phyloP scores from a whole-genome alignment of 129 eudicot species.

The Mikania micrantha region DNA sequence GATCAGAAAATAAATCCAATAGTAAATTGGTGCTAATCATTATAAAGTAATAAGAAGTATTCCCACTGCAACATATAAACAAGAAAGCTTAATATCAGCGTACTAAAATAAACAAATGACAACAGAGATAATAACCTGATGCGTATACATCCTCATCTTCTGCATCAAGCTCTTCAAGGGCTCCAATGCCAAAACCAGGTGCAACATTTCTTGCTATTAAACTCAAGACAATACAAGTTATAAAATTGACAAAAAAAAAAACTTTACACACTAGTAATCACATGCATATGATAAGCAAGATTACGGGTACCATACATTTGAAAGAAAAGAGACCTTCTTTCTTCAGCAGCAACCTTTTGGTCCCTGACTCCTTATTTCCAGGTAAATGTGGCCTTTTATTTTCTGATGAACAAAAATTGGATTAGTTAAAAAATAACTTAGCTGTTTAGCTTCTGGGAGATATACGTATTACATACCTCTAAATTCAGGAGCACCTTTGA shows the following conservation, averaged over 20 bases:
- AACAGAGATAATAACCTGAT: conserved; percentile 37
- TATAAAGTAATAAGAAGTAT: not conserved
- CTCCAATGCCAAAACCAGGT: conserved; percentile 98
- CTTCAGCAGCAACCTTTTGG: conserved; percentile 31
- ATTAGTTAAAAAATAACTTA: conserved; percentile 4
- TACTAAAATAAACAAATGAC: not conserved
- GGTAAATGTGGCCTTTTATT: conserved; percentile 59
- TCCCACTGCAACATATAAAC: not conserved
- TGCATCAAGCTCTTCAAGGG: conserved; percentile 91
- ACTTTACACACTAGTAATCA: conserved; percentile 2
- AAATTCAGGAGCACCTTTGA: conserved; percentile 92
- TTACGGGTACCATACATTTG: conserved; percentile 34
- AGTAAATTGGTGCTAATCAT: not conserved
- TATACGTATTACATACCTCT: conserved; percentile 83
- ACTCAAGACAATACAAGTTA: conserved; percentile 23
- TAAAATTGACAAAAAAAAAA: conserved; percentile 2
- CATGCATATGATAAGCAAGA: not conserved
- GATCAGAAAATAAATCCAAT: not conserved
- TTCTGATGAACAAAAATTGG: conserved; percentile 42
- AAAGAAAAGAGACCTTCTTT: conserved; percentile 53
- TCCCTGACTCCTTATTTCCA: conserved; percentile 36
- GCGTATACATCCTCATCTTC: conserved; percentile 95
- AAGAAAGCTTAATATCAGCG: conserved; percentile 4
- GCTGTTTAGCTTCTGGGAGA: not conserved
- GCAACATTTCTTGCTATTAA: conserved; percentile 75